Evolutionary conservation across 2,329 filamentous ascomycete genomes (phyloP), one percentile per base, ranked within the genome.

Genomic region (Arthrobotrys conoides): DNA sequence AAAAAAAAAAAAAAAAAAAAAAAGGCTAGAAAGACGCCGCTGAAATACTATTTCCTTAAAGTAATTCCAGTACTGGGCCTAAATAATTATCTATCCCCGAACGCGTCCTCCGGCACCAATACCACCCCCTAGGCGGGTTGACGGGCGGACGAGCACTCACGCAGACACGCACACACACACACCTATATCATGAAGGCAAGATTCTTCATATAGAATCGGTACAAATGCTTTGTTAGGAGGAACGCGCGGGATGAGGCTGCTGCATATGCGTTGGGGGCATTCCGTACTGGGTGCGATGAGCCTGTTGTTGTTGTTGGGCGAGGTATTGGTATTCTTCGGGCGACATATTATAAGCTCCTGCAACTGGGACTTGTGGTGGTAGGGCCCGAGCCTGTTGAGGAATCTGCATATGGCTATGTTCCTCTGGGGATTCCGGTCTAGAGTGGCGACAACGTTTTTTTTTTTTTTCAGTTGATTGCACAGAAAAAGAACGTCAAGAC

Each of bases 371-470:
- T 87, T 83, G 88, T 55, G 90, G 90, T 12, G 86, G 82, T 69
- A 91, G 89, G 79, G 88, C 86, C 81, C 86, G 85, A 76, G 88
- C 87, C 80, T 90, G 89, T 48, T 91, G 89, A 59, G 92, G 92
- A 75, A 96, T 88, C 82, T 94, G 92, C 83, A 89, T 89, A 83
- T 92, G 91, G 80, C 90, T 86, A 78, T 94, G 91, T 85, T 98
- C 96, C 85, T 98, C 96, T 68, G 95, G 94, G 0, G 95, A 96
- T 81, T 97, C 94, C 83, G 93, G 92, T 80, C 92, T 90, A 41
- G 38, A 18, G 33, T 30, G 14, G 14, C 27, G 5, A 20, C 0
- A 27, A 8, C n/a, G n/a, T n/a, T n/a, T n/a, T 20, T 41, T 46
- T 46, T 18, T n/a, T 14, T 44, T 49, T 27, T 38, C 30, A 66